A percentile compares a stretch with the other conserved stretches of the same genome.
These are phyloP conservation scores for Talaromyces albobiverticillius DNA, from an alignment of 2,329 filamentous ascomycete genomes.

Conservation along the genomic window DNA sequence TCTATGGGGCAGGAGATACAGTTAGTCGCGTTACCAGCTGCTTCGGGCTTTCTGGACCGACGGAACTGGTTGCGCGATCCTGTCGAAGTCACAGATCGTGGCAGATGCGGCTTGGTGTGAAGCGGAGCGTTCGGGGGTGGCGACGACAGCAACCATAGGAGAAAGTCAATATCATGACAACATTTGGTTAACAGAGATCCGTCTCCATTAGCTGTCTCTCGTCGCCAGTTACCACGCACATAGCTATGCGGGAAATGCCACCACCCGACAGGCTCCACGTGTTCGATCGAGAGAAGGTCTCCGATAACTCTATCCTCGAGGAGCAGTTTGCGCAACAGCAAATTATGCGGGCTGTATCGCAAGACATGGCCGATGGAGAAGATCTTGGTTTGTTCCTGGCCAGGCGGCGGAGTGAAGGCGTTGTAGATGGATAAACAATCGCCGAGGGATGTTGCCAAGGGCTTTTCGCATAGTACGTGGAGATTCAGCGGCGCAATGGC, in stretches of 20 bases:
- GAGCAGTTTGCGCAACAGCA: no score
- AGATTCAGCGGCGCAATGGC: conserved; percentile 66
- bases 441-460: conserved; percentile 73
- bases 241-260: conserved; percentile 93
- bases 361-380: conserved; percentile 94
- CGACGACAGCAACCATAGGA: no score
- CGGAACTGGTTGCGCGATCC: not conserved
- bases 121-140: no score
- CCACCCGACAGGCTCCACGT: conserved; percentile 92
- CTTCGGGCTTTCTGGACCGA: not conserved
- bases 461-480: conserved; percentile 95
- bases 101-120: no score
- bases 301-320: no score
- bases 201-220: conserved; percentile 70
- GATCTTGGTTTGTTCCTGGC: conserved; percentile 52
- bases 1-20: conserved; percentile 78
- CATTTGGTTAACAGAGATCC: conserved; percentile 83
- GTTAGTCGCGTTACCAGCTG: conserved; percentile 63
- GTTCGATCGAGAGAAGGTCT: conserved; percentile 78
- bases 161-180: no score
- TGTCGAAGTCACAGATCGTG: not conserved
- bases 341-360: no score
- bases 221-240: conserved; percentile 93
- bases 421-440: conserved; percentile 73
- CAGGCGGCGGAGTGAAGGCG: conserved; percentile 24